These are phyloP conservation scores for Chionographis japonica DNA, from an alignment of 106 monocot genomes.

Conservation along the genomic window DNA sequence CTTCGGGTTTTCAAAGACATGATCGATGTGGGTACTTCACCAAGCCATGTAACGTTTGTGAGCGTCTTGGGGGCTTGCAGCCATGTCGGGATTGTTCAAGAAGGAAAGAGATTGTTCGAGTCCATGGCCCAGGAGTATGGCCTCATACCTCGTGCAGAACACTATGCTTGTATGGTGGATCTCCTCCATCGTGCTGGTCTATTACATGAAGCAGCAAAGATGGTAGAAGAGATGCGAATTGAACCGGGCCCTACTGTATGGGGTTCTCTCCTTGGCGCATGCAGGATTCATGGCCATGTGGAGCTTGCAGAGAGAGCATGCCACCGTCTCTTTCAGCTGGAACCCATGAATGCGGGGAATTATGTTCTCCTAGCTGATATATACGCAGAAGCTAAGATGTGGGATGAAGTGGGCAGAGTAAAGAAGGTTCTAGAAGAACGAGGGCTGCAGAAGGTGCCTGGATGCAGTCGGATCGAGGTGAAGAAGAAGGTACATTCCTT, in stretches of 20 bases:
- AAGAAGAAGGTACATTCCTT: constrained; percentile 37
- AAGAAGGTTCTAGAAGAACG: constrained; percentile 38
- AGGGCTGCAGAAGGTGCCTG: constrained; percentile 43
- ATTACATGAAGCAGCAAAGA: constrained; percentile 31
- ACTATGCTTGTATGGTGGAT: constrained; percentile 56
- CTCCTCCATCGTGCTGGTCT: constrained; percentile 44
- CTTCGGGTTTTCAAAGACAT: constrained; percentile 30
- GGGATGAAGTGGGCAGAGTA: constrained; percentile 35
- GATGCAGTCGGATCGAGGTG: constrained; percentile 72
- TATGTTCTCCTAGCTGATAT: constrained; percentile 61
- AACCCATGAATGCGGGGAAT: constrained; percentile 67
- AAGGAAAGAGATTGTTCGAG: constrained; percentile 31
- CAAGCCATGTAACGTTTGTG: constrained; percentile 32
- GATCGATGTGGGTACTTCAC: constrained; percentile 19
- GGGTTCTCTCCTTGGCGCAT: constrained; percentile 56
- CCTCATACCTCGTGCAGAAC: constrained; percentile 31
- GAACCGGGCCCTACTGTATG: constrained; percentile 52
- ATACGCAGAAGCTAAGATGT: constrained; percentile 53
- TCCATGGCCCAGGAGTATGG: constrained; percentile 26
- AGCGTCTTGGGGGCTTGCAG: constrained; percentile 50
- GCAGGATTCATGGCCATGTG: constrained; percentile 48
- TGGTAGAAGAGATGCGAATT: constrained; percentile 39
- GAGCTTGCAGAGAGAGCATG: constrained; percentile 67
- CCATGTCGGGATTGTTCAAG: constrained; percentile 31
- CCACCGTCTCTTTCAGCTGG: constrained; percentile 45